These are phyloP conservation scores for Nannochloris sp. DNA, from an alignment of 139 green algal genomes.

Conservation along the genomic window DNA sequence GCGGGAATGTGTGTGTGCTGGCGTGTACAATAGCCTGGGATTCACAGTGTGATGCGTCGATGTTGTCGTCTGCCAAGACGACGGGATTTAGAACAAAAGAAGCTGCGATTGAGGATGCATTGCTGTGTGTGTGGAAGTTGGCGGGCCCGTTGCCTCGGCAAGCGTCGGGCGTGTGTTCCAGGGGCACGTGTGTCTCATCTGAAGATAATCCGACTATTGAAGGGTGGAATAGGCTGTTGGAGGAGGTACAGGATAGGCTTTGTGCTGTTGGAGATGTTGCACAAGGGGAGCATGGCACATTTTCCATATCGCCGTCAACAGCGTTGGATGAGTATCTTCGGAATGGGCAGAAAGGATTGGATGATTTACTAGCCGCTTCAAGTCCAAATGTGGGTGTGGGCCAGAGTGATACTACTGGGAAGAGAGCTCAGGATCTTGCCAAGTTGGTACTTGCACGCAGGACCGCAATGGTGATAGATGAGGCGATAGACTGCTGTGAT, in stretches of 20 bases:
- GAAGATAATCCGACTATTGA: too few species aligned
- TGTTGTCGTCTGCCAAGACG: slow-evolving; percentile 16
- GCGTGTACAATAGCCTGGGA: slow-evolving; percentile 69
- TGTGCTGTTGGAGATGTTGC: too few species aligned
- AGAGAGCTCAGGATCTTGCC: slow-evolving; percentile 28
- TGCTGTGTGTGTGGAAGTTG: neutral
- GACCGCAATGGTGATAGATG: slow-evolving; percentile 38
- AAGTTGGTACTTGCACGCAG: slow-evolving; percentile 77
- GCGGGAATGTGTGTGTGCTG: slow-evolving; percentile 33
- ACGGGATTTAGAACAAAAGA: too few species aligned
- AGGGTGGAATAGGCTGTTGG: too few species aligned
- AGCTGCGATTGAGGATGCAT: slow-evolving; percentile 9
- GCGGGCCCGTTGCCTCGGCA: too few species aligned
- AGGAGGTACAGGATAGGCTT: too few species aligned
- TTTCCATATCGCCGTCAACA: slow-evolving; percentile 10
- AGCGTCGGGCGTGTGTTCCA: neutral
- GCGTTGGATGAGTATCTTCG: slow-evolving; percentile 58
- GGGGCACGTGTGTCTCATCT: neutral
- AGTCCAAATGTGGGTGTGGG: neutral
- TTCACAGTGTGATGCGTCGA: neutral
- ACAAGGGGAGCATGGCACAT: neutral
- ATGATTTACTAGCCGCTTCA: slow-evolving; percentile 44
- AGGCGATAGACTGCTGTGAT: slow-evolving; percentile 42
- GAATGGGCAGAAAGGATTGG: slow-evolving; percentile 62
- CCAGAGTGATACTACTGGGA: neutral